phyloP scores from a whole-genome alignment of 805 yeast genomes.

The Zygoascus bituminiphila region DNA sequence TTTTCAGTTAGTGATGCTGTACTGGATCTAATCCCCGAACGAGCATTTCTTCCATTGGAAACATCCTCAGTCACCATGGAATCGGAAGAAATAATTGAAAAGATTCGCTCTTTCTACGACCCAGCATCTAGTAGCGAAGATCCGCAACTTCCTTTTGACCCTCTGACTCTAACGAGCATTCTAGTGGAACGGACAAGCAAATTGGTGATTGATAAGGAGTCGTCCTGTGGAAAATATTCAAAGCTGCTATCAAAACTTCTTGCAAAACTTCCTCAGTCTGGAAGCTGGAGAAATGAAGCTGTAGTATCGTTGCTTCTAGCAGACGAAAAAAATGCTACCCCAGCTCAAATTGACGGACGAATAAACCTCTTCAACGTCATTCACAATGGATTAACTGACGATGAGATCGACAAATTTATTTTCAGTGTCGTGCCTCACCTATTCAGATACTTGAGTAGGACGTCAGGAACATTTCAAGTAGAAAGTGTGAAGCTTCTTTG shows the following conservation, averaged over 20 bases:
- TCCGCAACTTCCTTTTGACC: slow-evolving; percentile 13
- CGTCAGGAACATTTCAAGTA: slow-evolving; percentile 52
- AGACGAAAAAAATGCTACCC: not conserved
- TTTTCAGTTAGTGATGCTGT: slow-evolving; percentile 36
- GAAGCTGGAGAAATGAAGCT: slow-evolving; percentile 30
- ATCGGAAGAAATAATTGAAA: slow-evolving; percentile 18
- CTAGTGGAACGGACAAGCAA: slow-evolving; percentile 4
- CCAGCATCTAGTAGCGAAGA: slow-evolving; percentile 5
- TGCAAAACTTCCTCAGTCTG: slow-evolving; percentile 39
- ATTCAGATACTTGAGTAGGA: slow-evolving; percentile 48
- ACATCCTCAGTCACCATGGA: slow-evolving; percentile 27
- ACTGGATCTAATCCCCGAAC: slow-evolving; percentile 50
- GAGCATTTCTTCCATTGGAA: slow-evolving; percentile 51
- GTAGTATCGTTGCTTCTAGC: slow-evolving; percentile 25
- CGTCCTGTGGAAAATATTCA: slow-evolving; percentile 4
- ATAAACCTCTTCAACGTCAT: slow-evolving; percentile 32
- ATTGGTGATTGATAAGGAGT: not conserved
- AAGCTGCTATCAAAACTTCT: slow-evolving; percentile 25
- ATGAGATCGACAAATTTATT: slow-evolving; percentile 34
- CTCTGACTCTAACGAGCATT: slow-evolving; percentile 12
- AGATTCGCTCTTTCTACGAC: slow-evolving; percentile 22
- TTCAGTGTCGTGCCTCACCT: slow-evolving; percentile 37
- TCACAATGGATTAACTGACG: slow-evolving; percentile 24
- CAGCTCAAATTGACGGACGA: not conserved
- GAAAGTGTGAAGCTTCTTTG: slow-evolving; percentile 63